These are phyloP conservation scores for Alternaria hordeiaustralica DNA, from an alignment of 2,329 filamentous ascomycete species.

Conservation along the genomic window DNA sequence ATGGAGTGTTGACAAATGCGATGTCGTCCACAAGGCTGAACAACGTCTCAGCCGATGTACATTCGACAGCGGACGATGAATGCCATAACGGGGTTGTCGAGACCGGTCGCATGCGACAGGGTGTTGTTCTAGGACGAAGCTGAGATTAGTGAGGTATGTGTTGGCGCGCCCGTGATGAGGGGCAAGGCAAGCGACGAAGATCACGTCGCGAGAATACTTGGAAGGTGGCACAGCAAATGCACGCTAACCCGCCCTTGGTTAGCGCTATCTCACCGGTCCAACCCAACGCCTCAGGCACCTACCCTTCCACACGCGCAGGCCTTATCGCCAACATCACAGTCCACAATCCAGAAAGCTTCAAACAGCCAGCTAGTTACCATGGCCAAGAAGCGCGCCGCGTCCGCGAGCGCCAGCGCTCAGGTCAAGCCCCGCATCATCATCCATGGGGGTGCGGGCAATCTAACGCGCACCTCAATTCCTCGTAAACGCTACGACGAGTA, in stretches of 20 bases:
- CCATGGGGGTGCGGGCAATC: slow-evolving; percentile 58
- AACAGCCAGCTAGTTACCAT: neutral
- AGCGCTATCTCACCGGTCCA: neutral
- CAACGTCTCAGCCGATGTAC: neutral
- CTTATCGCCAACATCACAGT: neutral
- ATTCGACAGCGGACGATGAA: neutral
- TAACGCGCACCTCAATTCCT: slow-evolving; percentile 50
- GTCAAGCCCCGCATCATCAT: slow-evolving; percentile 55
- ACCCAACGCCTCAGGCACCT: neutral
- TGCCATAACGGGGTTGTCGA: neutral
- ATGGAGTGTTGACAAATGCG: fast-evolving
- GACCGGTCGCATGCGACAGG: neutral
- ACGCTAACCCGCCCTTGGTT: neutral
- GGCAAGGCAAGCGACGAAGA: neutral
- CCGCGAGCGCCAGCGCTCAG: neutral
- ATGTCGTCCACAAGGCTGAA: neutral
- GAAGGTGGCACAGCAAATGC: neutral
- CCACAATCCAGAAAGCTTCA: too few species aligned
- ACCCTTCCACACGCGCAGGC: neutral
- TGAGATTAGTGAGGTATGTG: neutral
- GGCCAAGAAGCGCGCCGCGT: neutral
- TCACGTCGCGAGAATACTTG: neutral
- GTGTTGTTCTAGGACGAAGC: neutral
- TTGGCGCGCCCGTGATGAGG: neutral
- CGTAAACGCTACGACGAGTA: slow-evolving; percentile 47